Evolutionary conservation across 768 basidiomycete genomes (phyloP).

Genomic region (Neoboletus magnificus): DNA sequence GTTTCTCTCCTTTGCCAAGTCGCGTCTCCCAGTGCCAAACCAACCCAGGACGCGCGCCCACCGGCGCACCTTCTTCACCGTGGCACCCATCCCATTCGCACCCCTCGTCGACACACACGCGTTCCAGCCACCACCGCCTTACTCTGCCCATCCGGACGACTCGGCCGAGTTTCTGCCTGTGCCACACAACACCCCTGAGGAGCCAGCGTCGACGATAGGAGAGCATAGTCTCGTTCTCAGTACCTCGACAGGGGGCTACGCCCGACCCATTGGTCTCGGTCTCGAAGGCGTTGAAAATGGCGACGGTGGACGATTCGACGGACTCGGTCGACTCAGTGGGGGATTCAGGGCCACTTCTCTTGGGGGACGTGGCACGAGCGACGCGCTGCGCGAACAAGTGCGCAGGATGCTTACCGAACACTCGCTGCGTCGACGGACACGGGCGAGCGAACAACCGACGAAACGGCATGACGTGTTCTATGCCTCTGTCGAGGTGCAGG

Average conservation of each 20-base stretch:
- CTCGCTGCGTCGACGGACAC: conserved; percentile 17
- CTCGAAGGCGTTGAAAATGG: conserved; percentile 24
- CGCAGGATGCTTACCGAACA: conserved; percentile 20
- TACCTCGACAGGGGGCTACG: neutral
- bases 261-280: conserved; percentile 22
- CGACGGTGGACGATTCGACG: conserved; percentile 27
- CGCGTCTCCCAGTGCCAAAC: conserved; percentile 22
- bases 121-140: conserved; percentile 28
- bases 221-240: neutral
- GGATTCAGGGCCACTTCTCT: conserved; percentile 17
- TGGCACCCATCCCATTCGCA: conserved; percentile 24
- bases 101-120: conserved; percentile 26
- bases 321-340: conserved; percentile 27
- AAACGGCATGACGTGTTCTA: conserved; percentile 31
- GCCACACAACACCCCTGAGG: conserved; percentile 28
- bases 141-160: conserved; percentile 12
- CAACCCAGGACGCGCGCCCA: conserved; percentile 12
- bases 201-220: neutral
- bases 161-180: conserved; percentile 15
- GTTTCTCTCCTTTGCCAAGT: conserved; percentile 19
- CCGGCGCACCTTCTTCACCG: conserved; percentile 11
- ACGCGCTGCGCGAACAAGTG: conserved; percentile 18
- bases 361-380: neutral
- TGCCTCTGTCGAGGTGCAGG: conserved; percentile 10
- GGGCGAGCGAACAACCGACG: conserved; percentile 16